These are phyloP conservation scores for Cyberlindnera euphorbiae DNA, from an alignment of 805 yeast genomes.

Conservation along the genomic window DNA sequence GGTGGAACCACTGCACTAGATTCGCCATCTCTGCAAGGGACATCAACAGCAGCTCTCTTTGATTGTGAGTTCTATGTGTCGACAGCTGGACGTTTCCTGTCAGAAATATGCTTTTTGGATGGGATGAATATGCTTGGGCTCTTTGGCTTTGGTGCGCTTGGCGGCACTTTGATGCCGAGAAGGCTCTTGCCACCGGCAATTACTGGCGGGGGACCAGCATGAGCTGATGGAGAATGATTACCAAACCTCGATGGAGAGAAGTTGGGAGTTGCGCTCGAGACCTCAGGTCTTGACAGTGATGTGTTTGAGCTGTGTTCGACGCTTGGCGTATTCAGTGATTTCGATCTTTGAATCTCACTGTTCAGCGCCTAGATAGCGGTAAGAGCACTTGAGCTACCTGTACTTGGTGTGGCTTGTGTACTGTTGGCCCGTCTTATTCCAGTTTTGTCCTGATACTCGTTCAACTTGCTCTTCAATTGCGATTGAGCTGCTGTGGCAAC, in stretches of 20 bases:
- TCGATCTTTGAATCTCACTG: too few relatives aligned
- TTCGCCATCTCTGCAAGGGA: too few relatives aligned
- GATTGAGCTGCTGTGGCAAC: too few relatives aligned
- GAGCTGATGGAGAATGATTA: not conserved
- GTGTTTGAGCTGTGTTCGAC: not conserved
- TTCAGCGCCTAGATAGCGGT: not conserved
- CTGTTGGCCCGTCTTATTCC: too few relatives aligned
- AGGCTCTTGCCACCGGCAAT: conserved; percentile 3
- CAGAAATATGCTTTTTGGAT: conserved; percentile 3
- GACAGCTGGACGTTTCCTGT: conserved; percentile 9
- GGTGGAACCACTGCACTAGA: too few relatives aligned
- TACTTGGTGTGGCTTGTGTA: too few relatives aligned
- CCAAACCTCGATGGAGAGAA: conserved; percentile 9
- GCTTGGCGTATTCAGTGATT: too few relatives aligned
- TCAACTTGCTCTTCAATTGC: too few relatives aligned
- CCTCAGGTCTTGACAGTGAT: too few relatives aligned
- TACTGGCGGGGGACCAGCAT: not conserved
- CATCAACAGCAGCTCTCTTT: too few relatives aligned
- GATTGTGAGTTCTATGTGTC: conserved; percentile 1
- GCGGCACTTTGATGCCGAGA: conserved; percentile 7
- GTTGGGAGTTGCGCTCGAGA: too few relatives aligned
- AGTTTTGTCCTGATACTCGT: too few relatives aligned
- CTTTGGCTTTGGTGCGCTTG: not conserved
- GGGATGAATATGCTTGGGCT: conserved; percentile 11
- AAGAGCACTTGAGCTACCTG: not conserved